phyloP scores from a whole-genome alignment of 495 filamentous ascomycete genomes.

The Aspergillus affinis region DNA sequence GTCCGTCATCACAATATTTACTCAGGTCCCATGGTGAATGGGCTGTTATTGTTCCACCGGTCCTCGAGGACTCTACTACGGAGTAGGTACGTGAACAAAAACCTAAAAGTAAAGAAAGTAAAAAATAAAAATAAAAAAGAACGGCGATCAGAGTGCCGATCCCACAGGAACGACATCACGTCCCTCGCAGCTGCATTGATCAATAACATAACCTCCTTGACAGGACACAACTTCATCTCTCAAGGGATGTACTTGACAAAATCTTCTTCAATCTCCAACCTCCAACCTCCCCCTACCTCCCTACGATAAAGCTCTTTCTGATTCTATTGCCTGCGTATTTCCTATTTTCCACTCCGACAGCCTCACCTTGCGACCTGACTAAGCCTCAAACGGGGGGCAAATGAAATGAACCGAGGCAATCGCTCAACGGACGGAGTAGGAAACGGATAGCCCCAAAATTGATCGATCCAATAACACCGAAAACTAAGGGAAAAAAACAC shows the following conservation, averaged over 20 bases:
- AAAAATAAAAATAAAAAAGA: not conserved
- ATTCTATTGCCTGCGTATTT: not conserved
- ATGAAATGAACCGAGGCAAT: not conserved
- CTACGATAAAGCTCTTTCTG: not conserved
- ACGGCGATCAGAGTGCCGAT: slow-evolving; percentile 2
- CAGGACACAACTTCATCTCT: not conserved
- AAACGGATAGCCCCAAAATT: not conserved
- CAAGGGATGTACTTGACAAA: not conserved
- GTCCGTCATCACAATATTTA: not conserved
- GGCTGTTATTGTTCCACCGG: not conserved
- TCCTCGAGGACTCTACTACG: not conserved
- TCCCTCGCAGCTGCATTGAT: not conserved
- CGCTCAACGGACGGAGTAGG: not conserved
- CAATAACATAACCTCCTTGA: not conserved
- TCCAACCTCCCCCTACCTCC: no score
- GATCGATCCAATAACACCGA: not conserved
- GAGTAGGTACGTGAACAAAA: not conserved
- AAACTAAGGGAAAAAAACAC: not conserved
- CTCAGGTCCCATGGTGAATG: not conserved
- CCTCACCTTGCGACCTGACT: not conserved
- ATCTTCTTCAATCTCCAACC: not conserved
- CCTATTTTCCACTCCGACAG: not conserved
- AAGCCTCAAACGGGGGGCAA: not conserved
- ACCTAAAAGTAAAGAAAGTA: not conserved
- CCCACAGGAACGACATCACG: not conserved